phyloP scores from a whole-genome alignment of 495 filamentous ascomycete genomes.

The Aspergillus sclerotiicarbonarius region DNA sequence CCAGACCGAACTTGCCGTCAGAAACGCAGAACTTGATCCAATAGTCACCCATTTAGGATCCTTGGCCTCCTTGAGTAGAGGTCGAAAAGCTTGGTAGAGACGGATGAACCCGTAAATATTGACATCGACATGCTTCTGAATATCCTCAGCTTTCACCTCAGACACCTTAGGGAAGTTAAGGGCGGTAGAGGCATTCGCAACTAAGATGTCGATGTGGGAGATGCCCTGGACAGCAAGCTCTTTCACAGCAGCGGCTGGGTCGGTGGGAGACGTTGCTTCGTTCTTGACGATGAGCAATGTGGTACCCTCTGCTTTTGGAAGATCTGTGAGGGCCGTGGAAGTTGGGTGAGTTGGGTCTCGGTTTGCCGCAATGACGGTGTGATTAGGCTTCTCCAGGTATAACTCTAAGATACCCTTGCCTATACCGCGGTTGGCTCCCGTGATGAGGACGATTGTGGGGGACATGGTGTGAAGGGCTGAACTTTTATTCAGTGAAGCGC shows the following conservation, averaged over 20 bases:
- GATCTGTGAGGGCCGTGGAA: constrained; percentile 21
- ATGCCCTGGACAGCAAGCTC: constrained; percentile 30
- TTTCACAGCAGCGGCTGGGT: constrained; percentile 26
- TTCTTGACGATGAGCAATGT: constrained; percentile 41
- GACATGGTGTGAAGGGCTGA: constrained; percentile 2
- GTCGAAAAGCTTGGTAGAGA: constrained; percentile 13
- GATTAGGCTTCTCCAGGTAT: constrained; percentile 42
- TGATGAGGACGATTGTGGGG: constrained; percentile 28
- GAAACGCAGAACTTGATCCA: constrained; percentile 25
- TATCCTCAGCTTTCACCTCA: constrained; percentile 22
- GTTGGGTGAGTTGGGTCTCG: constrained; percentile 32
- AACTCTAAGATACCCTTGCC: constrained; percentile 39
- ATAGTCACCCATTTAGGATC: constrained; percentile 39
- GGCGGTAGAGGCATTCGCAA: constrained; percentile 50
- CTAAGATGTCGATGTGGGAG: constrained; percentile 44
- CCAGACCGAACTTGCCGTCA: constrained; percentile 6
- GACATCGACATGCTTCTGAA: constrained; percentile 18
- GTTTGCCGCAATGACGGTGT: constrained; percentile 47
- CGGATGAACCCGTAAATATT: constrained; percentile 14
- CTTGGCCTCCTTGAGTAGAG: constrained; percentile 30
- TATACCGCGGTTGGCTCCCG: constrained; percentile 47
- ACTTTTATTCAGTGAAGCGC: no score
- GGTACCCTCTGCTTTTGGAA: constrained; percentile 33
- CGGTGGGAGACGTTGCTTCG: constrained; percentile 31
- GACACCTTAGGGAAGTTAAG: constrained; percentile 16